Evolutionary conservation across 2,329 filamentous ascomycete species (phyloP).

Genomic region (Metarhizium rileyi): DNA sequence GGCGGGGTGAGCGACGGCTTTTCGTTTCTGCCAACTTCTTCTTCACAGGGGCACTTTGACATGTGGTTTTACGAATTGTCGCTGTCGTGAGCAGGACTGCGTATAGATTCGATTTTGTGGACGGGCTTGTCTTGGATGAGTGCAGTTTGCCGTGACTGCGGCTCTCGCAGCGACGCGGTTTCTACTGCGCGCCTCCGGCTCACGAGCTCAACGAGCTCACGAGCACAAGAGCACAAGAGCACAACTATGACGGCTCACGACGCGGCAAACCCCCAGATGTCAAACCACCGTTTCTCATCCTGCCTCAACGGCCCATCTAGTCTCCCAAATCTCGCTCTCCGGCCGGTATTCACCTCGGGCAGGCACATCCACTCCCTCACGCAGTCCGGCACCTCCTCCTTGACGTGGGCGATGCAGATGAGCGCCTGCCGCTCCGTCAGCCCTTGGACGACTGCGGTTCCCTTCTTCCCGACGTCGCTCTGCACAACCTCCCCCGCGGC

Average conservation of each 20-base stretch:
- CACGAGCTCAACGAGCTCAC: too few species aligned
- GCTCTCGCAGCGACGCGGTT: too few species aligned
- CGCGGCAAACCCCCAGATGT: conserved; percentile 48
- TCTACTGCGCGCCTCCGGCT: too few species aligned
- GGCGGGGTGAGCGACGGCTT: background rate
- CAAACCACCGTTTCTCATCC: conserved; percentile 49
- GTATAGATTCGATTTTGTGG: too few species aligned
- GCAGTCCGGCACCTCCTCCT: conserved; percentile 79
- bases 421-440: conserved; percentile 66
- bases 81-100: too few species aligned
- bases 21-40: too few species aligned
- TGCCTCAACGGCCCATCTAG: conserved; percentile 51
- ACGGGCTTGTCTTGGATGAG: too few species aligned
- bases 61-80: too few species aligned
- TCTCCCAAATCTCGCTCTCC: conserved; percentile 52
- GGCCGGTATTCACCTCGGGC: conserved; percentile 60
- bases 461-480: conserved; percentile 27
- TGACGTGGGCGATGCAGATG: conserved; percentile 84
- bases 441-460: conserved; percentile 45
- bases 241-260: background rate
- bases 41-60: too few species aligned
- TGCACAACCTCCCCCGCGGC: conserved; percentile 32
- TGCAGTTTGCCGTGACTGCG: too few species aligned
- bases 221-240: too few species aligned
- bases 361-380: conserved; percentile 80